Percentiles rank a stretch among this genome's conserved stretches.
Conservation (phyloP, 306 rosid genomes). For the Quercus parvula region DNA sequence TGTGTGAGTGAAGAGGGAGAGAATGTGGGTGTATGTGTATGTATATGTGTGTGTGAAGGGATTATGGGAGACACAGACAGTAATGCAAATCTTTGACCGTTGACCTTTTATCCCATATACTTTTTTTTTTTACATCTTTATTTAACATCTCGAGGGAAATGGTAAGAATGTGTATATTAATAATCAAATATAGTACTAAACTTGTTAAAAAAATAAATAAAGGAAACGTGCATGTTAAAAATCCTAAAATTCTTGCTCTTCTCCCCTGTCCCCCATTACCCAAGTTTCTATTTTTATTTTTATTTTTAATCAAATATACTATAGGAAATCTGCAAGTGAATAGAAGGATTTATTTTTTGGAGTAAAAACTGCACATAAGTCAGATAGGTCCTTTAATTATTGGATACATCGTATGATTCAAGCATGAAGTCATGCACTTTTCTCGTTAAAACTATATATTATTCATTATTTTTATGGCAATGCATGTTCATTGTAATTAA, state of each 20-base stretch:
- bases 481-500: not conserved
- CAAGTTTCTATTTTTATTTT: not conserved
- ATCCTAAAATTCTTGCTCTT: not conserved
- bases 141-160: conserved; percentile 70
- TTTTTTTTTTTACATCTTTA: conserved; percentile 8
- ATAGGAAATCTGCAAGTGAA: not conserved
- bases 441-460: not conserved
- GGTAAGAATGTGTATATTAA: too few species aligned
- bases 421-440: not conserved
- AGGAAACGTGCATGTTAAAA: not conserved
- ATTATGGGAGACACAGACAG: conserved; percentile 59
- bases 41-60: conserved; percentile 11
- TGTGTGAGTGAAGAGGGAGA: conserved; percentile 24
- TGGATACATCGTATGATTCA: not conserved
- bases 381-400: not conserved
- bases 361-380: not conserved
- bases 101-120: conserved; percentile 34
- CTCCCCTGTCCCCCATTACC: conserved; percentile 9
- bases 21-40: conserved; percentile 13
- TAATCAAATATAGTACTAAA: too few species aligned
- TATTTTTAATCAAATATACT: not conserved
- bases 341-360: not conserved
- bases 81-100: conserved; percentile 83
- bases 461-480: not conserved
- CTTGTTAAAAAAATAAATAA: not conserved